phyloP scores from a whole-genome alignment of 2,329 filamentous ascomycete genomes.

The Talaromyces sp. region DNA sequence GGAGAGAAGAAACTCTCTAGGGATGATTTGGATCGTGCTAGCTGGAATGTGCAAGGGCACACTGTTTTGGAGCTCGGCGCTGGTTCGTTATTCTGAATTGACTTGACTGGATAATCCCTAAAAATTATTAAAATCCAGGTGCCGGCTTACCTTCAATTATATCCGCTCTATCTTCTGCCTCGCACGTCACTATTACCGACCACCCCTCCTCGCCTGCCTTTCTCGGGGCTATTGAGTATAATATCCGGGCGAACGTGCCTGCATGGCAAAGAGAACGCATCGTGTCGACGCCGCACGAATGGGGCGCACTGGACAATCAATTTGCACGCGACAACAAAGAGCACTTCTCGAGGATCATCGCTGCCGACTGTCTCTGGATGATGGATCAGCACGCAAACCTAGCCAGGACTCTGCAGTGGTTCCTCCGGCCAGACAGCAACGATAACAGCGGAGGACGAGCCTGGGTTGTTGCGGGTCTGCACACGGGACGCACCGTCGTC shows the following conservation, averaged over 20 bases:
- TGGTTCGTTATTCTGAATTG: slow-evolving; percentile 41
- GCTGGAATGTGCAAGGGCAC: slow-evolving; percentile 46
- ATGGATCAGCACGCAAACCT: slow-evolving; percentile 53
- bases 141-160: slow-evolving; percentile 40
- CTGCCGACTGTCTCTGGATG: slow-evolving; percentile 62
- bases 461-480: slow-evolving; percentile 56
- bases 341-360: slow-evolving; percentile 51
- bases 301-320: slow-evolving; percentile 43
- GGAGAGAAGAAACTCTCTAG: slow-evolving; percentile 8
- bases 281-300: slow-evolving; percentile 49
- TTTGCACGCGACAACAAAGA: slow-evolving; percentile 37
- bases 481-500: slow-evolving; percentile 54
- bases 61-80: slow-evolving; percentile 56
- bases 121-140: slow-evolving; percentile 25
- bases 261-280: slow-evolving; percentile 16
- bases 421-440: slow-evolving; percentile 31
- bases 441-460: slow-evolving; percentile 29
- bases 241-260: slow-evolving; percentile 45
- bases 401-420: slow-evolving; percentile 52
- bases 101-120: background rate
- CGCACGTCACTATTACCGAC: slow-evolving; percentile 48
- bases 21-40: slow-evolving; percentile 6
- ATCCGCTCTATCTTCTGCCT: slow-evolving; percentile 31
- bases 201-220: slow-evolving; percentile 41
- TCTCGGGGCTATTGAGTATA: slow-evolving; percentile 39